Base-by-base conservation (phyloP, 768 basidiomycete genomes). In the Crassisporium funariophilum region DNA sequence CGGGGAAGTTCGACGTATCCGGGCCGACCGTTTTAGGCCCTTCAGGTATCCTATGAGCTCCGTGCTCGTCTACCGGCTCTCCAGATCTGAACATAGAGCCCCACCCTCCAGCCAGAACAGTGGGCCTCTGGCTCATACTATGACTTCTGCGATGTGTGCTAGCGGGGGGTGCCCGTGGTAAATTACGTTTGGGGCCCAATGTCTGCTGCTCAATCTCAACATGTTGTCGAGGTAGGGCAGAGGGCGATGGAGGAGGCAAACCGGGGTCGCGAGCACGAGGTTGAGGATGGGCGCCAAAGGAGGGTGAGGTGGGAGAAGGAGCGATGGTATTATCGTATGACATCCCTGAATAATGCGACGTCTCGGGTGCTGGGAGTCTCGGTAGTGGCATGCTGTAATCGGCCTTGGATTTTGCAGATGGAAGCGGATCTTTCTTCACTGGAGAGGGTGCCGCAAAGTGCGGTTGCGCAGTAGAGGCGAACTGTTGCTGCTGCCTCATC, bases 341-440 rank as follows among this genome's bases (percentile, higher is more conserved):
- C 79, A 85, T 79, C 7, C 83, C 86, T 12, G 88, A 88, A 58
- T 83, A 88, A 60, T 93, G 91, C 0, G 84, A 83, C 4, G 87
- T 82, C 59, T 86, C 86, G 0, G 91, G 91, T 2, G 87, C 80
- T 21, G 91, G 91, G 11, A 93, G 73, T 13, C 86, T 76, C 2
- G 91, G 90, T 5, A 92, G 75, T 0, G 85, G 82, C 83, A 94
- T 91, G 53, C 79, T 86, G 62, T 92, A 91, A 55, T 91, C 88
- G 4, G 85, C 82, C 58, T 72, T 70, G 49, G 68, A 61, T 38
- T 58, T 52, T 36, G 66, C 41, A 21, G 58, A 36, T 25, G 61
- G 46, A 13, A 57, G 44, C 11, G 58, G 45, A 16, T 71, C 68
- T 44, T 65, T 68, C 52, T 51, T 61, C 37, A 60, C 39, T 5